Evolutionary conservation across 768 basidiomycete species (phyloP), one percentile per base, ranked within the genome.

Genomic region (Myochromella boudieri): DNA sequence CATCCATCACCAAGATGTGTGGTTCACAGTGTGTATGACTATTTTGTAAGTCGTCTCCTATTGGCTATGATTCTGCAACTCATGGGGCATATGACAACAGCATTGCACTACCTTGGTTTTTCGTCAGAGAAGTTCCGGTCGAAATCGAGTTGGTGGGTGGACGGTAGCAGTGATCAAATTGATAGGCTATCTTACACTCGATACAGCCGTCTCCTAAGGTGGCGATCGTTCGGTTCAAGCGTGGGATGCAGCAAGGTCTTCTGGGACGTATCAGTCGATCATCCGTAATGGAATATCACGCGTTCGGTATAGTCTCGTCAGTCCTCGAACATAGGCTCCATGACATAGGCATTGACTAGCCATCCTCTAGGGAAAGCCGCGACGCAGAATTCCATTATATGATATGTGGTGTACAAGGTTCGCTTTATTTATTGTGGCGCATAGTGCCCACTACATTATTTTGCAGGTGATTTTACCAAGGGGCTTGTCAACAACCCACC

Each of bases 161-260:
- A n/a, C 25, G 37, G 49, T 33, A 40, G 14, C 17, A 34, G 14
- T 8, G 20, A 3, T 21, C 27, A 26, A 20, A 18, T 47, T 44
- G 46, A 61, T 37, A 33, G 34, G 37, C 24, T 37, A 43, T 52
- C 18, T 37, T 43, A 28, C 26, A n/a, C 4, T n/a, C 10, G 2
- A 49, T 43, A 32, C 55, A 89, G 86, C 87, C 87, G 22, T 90
- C 87, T 12, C 73, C 82, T 14, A 90, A 89, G 61, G 87, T 87
- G 6, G 88, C 86, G 5, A 74, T 91, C 50, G 72, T 91, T 57
- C 84, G 86, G 25, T 89, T 91, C 67, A 72, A 81, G 63, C 81
- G 87, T 56, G 87, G 88, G 41, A 90, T 91, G 86, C 87, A 89
- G 60, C 88, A 90, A 61, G 87, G 87, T 46, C 72, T 91, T 22